Percentiles rank a stretch among this genome's conserved stretches.
Conservation (phyloP, 2,329 filamentous ascomycete species). For the Clonostachys solani region DNA sequence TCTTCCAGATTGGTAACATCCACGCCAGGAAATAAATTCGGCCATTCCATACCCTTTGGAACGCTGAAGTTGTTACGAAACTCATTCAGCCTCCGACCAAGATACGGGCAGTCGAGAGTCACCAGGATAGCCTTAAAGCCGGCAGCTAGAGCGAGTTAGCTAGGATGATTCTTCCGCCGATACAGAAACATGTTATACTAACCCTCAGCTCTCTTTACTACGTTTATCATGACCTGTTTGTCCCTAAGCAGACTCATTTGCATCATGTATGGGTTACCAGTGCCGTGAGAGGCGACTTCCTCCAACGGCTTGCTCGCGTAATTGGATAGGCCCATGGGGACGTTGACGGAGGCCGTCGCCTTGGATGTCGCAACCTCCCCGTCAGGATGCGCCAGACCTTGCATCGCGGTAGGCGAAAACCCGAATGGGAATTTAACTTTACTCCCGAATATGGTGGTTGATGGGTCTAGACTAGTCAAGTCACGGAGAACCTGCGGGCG, state of each 20-base stretch:
- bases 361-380: conserved; percentile 43
- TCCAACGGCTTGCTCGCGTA: conserved; percentile 16
- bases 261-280: conserved; percentile 41
- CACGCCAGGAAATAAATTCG: conserved; percentile 4
- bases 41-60: conserved; percentile 8
- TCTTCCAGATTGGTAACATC: conserved; percentile 3
- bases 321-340: conserved; percentile 15
- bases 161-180: not conserved
- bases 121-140: conserved; percentile 18
- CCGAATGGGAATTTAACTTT: conserved; percentile 45
- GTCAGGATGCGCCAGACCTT: conserved; percentile 44
- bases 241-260: conserved; percentile 50
- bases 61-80: conserved; percentile 13
- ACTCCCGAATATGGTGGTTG: conserved; percentile 35
- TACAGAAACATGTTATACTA: conserved; percentile 3
- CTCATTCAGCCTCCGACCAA: conserved; percentile 13
- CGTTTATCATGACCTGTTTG: conserved; percentile 29
- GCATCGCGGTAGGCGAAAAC: conserved; percentile 48
- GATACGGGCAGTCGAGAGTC: conserved; percentile 15
- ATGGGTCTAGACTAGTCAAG: conserved; percentile 27
- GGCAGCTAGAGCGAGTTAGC: not conserved
- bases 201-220: conserved; percentile 33
- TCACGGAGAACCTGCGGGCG: conserved; percentile 37
- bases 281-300: conserved; percentile 34
- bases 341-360: conserved; percentile 33